Evolutionary conservation across 768 basidiomycete genomes (phyloP), one percentile per base, ranked within the genome.

Genomic region (Tephrocybe sp.): DNA sequence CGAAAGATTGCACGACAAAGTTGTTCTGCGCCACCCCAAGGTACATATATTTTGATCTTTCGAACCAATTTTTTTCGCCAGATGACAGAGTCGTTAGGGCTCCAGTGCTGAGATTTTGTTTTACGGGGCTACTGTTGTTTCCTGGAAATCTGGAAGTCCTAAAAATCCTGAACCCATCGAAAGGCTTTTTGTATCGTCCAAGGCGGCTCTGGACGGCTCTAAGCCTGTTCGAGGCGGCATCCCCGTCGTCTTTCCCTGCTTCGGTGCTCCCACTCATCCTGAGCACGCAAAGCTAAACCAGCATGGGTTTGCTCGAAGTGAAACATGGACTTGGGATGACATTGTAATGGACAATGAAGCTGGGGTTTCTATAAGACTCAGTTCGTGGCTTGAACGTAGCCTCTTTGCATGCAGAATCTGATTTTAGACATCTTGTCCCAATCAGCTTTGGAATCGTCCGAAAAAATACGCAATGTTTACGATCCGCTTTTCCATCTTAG

Each of bases 261-360:
- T 98, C 62, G 95, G 96, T 3, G 75, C 89, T 0, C 91, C 96
- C 1, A 78, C 76, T 14, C 87, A 84, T 66, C 78, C 76, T 22
- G 89, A 85, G 43, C 90, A 94, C 65, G 58, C 65, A 17, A 79
- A 78, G 40, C 73, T 99, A 5, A 49, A 74, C 5, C 94, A 97
- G 67, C 97, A 98, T 66, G 97, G 97, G 0, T 98, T 96, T 64
- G 96, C 92, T 5, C 75, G 97, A 36, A 92, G 75, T 55, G 77
- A 81, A 33, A 64, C 61, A 26, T 98, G 97, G 97, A 68, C 70
- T 12, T 85, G 84, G 62, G 80, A 83, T 53, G 67, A 72, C 39
- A 70, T 80, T 11, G 73, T 89, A 19, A 74, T 77, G 74, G 88
- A 92, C 59, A 81, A 85, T 47, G 80, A 78, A 2, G 76, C 78